A percentile compares a stretch with the other conserved stretches of the same genome.
Conservation (phyloP, 495 filamentous ascomycete genomes). For the Aspergillus sclerotiicarbonarius region DNA sequence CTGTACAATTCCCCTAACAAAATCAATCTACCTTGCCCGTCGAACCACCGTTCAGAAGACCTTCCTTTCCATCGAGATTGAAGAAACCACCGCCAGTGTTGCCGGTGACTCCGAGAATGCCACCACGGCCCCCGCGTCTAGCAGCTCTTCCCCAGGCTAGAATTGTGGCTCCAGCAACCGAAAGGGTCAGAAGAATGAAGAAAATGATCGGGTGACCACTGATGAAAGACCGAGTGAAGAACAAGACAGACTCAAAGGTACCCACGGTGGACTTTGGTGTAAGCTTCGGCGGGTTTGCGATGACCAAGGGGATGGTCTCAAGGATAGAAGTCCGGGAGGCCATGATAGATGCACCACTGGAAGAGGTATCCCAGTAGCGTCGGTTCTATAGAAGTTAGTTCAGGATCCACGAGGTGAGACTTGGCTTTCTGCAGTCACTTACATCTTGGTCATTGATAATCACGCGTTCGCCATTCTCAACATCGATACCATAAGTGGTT, state of each 20-base stretch:
- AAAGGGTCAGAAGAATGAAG: constrained; percentile 57
- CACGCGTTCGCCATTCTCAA: constrained; percentile 81
- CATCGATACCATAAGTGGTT: constrained; percentile 88
- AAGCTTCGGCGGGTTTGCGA: constrained; percentile 74
- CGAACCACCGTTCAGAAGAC: constrained; percentile 54
- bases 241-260: constrained; percentile 72
- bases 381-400: constrained; percentile 63
- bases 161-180: constrained; percentile 29
- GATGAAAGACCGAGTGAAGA: constrained; percentile 66
- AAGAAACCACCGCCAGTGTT: constrained; percentile 66
- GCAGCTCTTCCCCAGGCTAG: constrained; percentile 34
- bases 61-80: constrained; percentile 74
- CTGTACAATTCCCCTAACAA: constrained; percentile 35
- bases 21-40: constrained; percentile 79
- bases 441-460: constrained; percentile 98
- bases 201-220: constrained; percentile 71
- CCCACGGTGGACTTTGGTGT: constrained; percentile 83
- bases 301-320: constrained; percentile 82
- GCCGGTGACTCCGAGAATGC: constrained; percentile 55
- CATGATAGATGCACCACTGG: constrained; percentile 81
- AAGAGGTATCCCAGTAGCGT: constrained; percentile 91
- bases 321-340: constrained; percentile 91
- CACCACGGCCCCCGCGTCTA: constrained; percentile 38
- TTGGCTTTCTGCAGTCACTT: constrained; percentile 37
- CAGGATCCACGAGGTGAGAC: constrained; percentile 1